Conservation (phyloP, 2,329 filamentous ascomycete species). For the Colletotrichum sp. region DNA sequence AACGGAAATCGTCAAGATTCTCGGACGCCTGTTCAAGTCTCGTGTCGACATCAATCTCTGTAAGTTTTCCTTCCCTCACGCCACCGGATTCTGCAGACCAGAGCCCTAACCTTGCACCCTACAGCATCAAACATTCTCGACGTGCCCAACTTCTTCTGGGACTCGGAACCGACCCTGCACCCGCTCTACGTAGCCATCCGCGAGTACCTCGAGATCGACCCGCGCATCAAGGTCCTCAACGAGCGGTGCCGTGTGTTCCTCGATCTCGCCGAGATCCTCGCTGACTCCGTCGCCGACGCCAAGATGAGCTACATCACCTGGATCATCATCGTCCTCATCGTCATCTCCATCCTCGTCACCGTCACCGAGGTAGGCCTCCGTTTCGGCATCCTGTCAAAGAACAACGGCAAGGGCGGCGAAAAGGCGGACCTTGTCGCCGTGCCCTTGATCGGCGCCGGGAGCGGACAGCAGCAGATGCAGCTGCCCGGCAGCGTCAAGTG, state of each 20-base stretch:
- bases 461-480: not conserved
- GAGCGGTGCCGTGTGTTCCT: constrained; percentile 96
- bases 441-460: not conserved
- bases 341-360: constrained; percentile 90
- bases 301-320: constrained; percentile 97
- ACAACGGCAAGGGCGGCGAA: constrained; percentile 22
- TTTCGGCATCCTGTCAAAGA: constrained; percentile 73
- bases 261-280: constrained; percentile 92
- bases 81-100: not conserved
- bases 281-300: constrained; percentile 88
- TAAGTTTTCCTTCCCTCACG: constrained; percentile 53
- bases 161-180: constrained; percentile 92
- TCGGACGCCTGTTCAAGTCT: constrained; percentile 89
- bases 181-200: constrained; percentile 93
- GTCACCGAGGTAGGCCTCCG: constrained; percentile 86
- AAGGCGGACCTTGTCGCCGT: not conserved
- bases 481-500: constrained; percentile 13
- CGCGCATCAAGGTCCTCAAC: constrained; percentile 94
- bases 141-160: constrained; percentile 98
- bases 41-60: constrained; percentile 97
- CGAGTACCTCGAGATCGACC: constrained; percentile 97
- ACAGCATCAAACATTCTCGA: constrained; percentile 93
- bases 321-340: constrained; percentile 95
- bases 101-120: not conserved
- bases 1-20: constrained; percentile 88